These are phyloP conservation scores for Populus nigra DNA, from an alignment of 345 rosid species.

Conservation along the genomic window DNA sequence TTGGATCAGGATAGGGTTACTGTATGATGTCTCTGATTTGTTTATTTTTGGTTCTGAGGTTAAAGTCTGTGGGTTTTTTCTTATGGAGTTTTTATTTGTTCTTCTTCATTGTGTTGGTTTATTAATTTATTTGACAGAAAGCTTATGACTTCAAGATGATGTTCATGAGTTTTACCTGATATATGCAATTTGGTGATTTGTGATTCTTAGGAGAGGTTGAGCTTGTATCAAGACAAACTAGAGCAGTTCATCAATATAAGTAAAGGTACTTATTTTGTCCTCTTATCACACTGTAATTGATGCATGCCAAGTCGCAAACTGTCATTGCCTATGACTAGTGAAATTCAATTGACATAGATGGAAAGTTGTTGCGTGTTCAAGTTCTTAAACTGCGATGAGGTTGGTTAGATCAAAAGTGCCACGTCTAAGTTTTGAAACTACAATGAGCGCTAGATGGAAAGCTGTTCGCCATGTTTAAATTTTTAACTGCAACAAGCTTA, in stretches of 20 bases:
- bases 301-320: not conserved
- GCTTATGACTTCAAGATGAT: not conserved
- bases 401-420: not conserved
- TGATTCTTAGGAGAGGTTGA: slow-evolving; percentile 62
- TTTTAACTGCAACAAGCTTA: not conserved
- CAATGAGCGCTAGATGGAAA: not conserved
- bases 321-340: not conserved
- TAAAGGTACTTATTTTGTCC: slow-evolving; percentile 51
- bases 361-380: not conserved
- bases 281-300: not conserved
- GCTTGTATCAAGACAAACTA: slow-evolving; percentile 66
- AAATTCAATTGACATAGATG: not conserved
- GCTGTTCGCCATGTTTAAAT: not conserved
- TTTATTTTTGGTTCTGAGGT: not conserved
- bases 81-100: not conserved
- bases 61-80: not conserved
- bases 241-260: slow-evolving; percentile 52
- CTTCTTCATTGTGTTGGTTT: not conserved
- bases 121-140: not conserved
- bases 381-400: not conserved
- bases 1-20: not conserved
- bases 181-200: not conserved
- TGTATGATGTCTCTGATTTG: not conserved
- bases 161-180: not conserved
- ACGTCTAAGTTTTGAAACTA: not conserved